These are phyloP conservation scores for Diaporthe caulivora DNA, from an alignment of 2,329 filamentous ascomycete species.

Conservation along the genomic window DNA sequence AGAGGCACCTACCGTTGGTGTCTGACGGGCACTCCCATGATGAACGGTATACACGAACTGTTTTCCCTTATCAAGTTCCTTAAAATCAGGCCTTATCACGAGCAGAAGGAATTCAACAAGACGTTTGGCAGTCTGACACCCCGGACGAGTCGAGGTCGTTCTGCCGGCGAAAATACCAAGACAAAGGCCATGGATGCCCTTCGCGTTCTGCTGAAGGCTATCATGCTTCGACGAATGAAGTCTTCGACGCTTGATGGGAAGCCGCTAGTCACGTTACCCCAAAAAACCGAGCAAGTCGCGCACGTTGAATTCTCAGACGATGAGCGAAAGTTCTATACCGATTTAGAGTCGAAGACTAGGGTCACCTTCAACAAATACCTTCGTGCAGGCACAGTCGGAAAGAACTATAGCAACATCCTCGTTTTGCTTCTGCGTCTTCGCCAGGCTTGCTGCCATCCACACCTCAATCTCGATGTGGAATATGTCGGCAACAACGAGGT, in stretches of 20 bases:
- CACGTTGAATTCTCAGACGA: slow-evolving; percentile 76
- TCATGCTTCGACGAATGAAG: slow-evolving; percentile 87
- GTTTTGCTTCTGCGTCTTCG: slow-evolving; percentile 84
- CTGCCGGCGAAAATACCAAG: slow-evolving; percentile 60
- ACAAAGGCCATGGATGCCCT: slow-evolving; percentile 77
- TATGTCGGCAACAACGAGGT: slow-evolving; percentile 58
- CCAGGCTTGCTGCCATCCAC: slow-evolving; percentile 84
- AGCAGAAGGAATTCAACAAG: slow-evolving; percentile 71
- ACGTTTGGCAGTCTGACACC: slow-evolving; percentile 53
- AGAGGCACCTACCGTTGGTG: slow-evolving; percentile 76
- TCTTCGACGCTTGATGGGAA: slow-evolving; percentile 82
- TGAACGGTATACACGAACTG: slow-evolving; percentile 85
- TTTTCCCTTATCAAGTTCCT: slow-evolving; percentile 84
- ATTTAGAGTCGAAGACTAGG: slow-evolving; percentile 75
- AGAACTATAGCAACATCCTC: slow-evolving; percentile 83
- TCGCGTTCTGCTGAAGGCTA: slow-evolving; percentile 81
- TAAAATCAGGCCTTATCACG: slow-evolving; percentile 79
- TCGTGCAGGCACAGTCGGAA: slow-evolving; percentile 74
- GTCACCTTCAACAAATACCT: slow-evolving; percentile 84
- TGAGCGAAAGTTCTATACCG: slow-evolving; percentile 73
- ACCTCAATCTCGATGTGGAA: slow-evolving; percentile 68
- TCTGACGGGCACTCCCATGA: slow-evolving; percentile 87
- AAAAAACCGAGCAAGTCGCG: slow-evolving; percentile 71
- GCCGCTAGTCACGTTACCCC: slow-evolving; percentile 77
- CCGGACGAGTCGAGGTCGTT: slow-evolving; percentile 42